Evolutionary conservation across 495 filamentous ascomycete species (phyloP).

Genomic region (Rusavskia elegans): DNA sequence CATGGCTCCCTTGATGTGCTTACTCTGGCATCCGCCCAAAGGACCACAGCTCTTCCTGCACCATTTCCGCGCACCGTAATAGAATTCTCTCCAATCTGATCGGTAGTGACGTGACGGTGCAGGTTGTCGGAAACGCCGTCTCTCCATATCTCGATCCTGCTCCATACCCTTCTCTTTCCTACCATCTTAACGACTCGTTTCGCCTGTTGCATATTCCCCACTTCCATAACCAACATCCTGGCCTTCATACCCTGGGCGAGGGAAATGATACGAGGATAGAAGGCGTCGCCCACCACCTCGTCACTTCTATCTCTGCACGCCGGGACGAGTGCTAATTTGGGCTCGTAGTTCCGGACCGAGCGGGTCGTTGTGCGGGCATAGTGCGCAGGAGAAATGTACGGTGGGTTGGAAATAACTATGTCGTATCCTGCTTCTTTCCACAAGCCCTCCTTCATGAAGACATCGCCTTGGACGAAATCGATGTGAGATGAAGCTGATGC

Average conservation of each 20-base stretch:
- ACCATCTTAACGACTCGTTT: conserved; percentile 15
- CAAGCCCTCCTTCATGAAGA: conserved; percentile 24
- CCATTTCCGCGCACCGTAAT: background rate
- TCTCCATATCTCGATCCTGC: conserved; percentile 34
- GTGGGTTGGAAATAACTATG: conserved; percentile 77
- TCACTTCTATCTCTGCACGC: conserved; percentile 6
- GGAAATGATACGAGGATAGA: conserved; percentile 8
- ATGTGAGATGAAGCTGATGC: conserved; percentile 22
- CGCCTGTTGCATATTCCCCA: conserved; percentile 17
- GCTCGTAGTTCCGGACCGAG: conserved; percentile 69
- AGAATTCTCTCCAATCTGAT: background rate
- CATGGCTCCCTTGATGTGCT: too few species aligned
- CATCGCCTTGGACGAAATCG: conserved; percentile 35
- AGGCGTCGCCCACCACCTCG: conserved; percentile 1
- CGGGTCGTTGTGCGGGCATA: conserved; percentile 47
- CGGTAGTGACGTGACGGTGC: too few species aligned
- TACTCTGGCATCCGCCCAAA: background rate
- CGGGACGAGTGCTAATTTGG: conserved; percentile 62
- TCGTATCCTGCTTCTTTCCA: conserved; percentile 27
- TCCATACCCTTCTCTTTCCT: conserved; percentile 1
- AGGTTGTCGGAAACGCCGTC: conserved; percentile 14
- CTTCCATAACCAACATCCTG: conserved; percentile 5
- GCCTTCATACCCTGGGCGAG: background rate
- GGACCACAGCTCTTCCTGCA: background rate
- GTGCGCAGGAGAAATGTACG: conserved; percentile 56